phyloP scores from a whole-genome alignment of 345 rosid genomes.

The Garcia nutans region DNA sequence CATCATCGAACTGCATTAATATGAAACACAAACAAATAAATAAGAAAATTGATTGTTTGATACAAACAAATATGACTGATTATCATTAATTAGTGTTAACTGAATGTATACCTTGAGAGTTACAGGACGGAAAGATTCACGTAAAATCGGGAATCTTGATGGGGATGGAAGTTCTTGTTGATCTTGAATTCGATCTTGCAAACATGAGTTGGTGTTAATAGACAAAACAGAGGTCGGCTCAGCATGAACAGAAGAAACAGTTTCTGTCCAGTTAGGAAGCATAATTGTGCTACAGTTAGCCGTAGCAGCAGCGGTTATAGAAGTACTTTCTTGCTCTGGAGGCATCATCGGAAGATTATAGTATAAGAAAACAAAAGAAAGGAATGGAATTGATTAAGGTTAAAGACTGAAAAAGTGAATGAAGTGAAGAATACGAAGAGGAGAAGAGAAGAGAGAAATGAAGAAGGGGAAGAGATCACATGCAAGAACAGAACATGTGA shows the following conservation, averaged over 20 bases:
- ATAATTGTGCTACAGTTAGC: slow-evolving; percentile 4
- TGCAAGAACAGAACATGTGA: slow-evolving; percentile 38
- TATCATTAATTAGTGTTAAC: too few relatives aligned
- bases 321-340: slow-evolving; percentile 52
- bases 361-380: background rate
- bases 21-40: background rate
- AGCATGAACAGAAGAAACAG: slow-evolving; percentile 47
- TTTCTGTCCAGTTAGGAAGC: slow-evolving; percentile 36
- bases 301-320: slow-evolving; percentile 19
- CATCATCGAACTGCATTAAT: slow-evolving; percentile 68
- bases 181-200: slow-evolving; percentile 23
- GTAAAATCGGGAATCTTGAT: slow-evolving; percentile 47
- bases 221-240: slow-evolving; percentile 42
- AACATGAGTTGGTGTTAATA: slow-evolving; percentile 38
- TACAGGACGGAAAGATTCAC: slow-evolving; percentile 53
- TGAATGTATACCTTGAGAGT: slow-evolving; percentile 57
- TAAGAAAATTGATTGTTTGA: too few relatives aligned
- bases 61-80: too few relatives aligned
- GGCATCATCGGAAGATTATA: slow-evolving; percentile 43
- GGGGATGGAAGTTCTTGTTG: slow-evolving; percentile 27
- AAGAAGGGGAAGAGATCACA: slow-evolving; percentile 19
- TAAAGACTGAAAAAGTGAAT: background rate
- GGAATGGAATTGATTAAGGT: background rate
- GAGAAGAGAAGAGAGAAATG: background rate
- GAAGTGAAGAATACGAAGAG: background rate